Percentiles rank a stretch among this genome's conserved stretches.
These are phyloP conservation scores for Colletotrichum eremochloae DNA, from an alignment of 2,329 filamentous ascomycete species.

Conservation along the genomic window DNA sequence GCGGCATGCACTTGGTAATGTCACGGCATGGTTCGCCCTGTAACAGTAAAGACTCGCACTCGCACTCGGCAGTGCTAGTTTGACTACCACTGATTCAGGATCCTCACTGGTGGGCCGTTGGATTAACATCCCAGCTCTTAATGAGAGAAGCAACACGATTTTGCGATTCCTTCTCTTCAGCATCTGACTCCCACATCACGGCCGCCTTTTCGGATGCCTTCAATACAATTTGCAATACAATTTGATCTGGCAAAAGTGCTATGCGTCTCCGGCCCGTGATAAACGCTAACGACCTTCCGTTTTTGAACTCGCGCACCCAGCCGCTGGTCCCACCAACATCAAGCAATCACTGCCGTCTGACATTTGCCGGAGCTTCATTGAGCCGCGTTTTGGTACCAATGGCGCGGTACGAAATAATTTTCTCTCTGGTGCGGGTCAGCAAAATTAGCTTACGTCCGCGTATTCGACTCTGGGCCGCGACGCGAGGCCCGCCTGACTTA, in stretches of 20 bases:
- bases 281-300: conserved; percentile 24
- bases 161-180: neutral
- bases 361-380: conserved; percentile 6
- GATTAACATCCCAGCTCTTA: neutral
- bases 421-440: neutral
- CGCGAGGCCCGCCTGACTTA: neutral
- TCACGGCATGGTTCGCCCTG: too few species aligned
- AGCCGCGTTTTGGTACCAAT: conserved; percentile 5
- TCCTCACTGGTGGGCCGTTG: too few species aligned
- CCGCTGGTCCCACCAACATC: neutral
- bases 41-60: too few species aligned
- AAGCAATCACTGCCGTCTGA: conserved; percentile 5
- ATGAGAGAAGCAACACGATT: neutral
- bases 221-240: neutral
- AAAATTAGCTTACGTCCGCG: conserved; percentile 8
- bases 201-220: neutral
- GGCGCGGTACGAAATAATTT: neutral
- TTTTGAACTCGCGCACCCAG: conserved; percentile 5
- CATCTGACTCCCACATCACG: neutral
- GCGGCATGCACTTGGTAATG: too few species aligned
- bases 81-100: too few species aligned
- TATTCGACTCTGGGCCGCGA: neutral
- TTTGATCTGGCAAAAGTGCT: neutral
- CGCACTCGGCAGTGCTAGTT: too few species aligned
- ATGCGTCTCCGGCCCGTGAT: neutral